Conservation (phyloP, 768 basidiomycete genomes). For the Termitomyces sp. region DNA sequence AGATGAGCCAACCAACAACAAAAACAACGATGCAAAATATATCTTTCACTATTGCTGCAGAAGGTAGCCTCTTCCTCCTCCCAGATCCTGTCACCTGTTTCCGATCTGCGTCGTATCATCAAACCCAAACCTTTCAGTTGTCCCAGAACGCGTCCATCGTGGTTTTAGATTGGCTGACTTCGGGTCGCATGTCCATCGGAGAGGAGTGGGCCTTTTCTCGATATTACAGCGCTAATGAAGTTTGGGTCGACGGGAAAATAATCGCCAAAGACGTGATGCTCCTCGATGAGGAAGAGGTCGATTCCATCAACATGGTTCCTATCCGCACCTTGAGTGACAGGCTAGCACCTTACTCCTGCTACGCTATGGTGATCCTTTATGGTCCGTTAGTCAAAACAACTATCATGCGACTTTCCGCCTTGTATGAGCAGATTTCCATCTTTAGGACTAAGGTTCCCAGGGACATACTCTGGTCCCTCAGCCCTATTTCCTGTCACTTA, state of each 20-base stretch:
- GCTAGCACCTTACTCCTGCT: slow-evolving; percentile 82
- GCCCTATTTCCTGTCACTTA: slow-evolving; percentile 39
- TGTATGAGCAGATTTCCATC: slow-evolving; percentile 54
- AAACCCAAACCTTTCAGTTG: slow-evolving; percentile 75
- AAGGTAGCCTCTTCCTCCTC: slow-evolving; percentile 67
- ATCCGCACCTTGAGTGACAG: slow-evolving; percentile 49
- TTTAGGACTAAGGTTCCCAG: slow-evolving; percentile 55
- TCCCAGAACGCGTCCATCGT: slow-evolving; percentile 55
- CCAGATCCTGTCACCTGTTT: slow-evolving; percentile 96
- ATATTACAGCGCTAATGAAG: slow-evolving; percentile 83
- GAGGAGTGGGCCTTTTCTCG: slow-evolving; percentile 88
- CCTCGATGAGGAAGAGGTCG: slow-evolving; percentile 45
- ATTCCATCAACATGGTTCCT: slow-evolving; percentile 19
- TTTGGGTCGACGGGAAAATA: slow-evolving; percentile 58
- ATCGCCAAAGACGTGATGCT: slow-evolving; percentile 76
- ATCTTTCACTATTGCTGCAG: slow-evolving; percentile 45
- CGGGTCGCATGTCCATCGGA: slow-evolving; percentile 74
- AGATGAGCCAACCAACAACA: not conserved
- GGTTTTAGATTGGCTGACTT: slow-evolving; percentile 89
- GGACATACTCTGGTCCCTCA: slow-evolving; percentile 80
- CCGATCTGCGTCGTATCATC: slow-evolving; percentile 73
- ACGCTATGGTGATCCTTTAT: slow-evolving; percentile 78
- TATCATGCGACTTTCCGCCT: slow-evolving; percentile 38
- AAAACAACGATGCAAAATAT: slow-evolving; percentile 57
- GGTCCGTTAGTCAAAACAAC: slow-evolving; percentile 56